Evolutionary conservation across 108 stramenopile genomes (phyloP).

Genomic region (Nannochloropsis gaditana): DNA sequence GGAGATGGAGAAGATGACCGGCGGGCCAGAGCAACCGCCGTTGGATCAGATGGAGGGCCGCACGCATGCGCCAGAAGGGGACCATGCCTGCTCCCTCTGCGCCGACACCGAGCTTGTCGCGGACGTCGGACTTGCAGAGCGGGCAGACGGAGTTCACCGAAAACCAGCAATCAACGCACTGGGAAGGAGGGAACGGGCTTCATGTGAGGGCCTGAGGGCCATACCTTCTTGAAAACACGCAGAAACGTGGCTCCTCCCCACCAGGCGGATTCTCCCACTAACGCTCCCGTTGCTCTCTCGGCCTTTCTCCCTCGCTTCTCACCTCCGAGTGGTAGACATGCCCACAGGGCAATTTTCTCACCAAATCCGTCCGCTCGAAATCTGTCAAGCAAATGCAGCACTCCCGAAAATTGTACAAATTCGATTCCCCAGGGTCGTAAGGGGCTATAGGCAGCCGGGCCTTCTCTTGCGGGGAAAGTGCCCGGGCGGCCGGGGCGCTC

Average conservation of each 20-base stretch:
- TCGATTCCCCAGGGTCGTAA: background rate
- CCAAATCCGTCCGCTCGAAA: background rate
- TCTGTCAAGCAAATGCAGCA: background rate
- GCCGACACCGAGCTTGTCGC: background rate
- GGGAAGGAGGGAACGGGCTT: background rate
- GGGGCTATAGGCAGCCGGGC: background rate
- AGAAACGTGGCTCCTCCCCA: background rate
- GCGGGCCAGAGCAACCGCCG: no score
- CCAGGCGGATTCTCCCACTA: no score
- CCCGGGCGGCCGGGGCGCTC: background rate
- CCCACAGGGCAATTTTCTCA: slow-evolving; percentile 4
- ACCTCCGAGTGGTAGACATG: background rate
- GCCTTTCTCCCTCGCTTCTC: background rate
- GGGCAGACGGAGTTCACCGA: background rate
- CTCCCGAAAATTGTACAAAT: background rate
- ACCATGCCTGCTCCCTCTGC: no score
- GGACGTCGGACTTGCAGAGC: background rate
- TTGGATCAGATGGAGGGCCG: no score
- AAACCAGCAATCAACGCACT: background rate
- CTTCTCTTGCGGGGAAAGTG: background rate
- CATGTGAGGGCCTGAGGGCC: background rate
- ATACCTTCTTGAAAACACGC: background rate
- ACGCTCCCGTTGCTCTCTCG: background rate
- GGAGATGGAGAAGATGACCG: no score
- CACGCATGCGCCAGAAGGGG: no score